Percentiles rank a stretch among this genome's conserved stretches.
Conservation (phyloP, 352 stramenopile species). For the Globisporangium iwayamae region DNA sequence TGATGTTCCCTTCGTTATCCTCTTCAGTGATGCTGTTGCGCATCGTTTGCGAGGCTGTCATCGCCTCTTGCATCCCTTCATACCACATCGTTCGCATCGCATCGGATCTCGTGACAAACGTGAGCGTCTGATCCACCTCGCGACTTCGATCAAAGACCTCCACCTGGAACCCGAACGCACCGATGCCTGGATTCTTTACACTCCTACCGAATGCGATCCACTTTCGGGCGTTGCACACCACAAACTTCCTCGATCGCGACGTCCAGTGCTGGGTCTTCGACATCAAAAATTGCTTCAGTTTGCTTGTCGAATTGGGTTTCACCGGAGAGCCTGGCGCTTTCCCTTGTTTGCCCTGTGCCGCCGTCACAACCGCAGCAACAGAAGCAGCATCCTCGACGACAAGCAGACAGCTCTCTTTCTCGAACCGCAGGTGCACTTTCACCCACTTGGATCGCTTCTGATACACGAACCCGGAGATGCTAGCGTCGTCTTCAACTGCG, state of each 20-base stretch:
- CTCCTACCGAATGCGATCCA: conserved; percentile 76
- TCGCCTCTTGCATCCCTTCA: conserved; percentile 49
- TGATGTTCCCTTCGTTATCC: conserved; percentile 58
- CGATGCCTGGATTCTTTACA: conserved; percentile 60
- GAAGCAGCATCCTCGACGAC: conserved; percentile 35
- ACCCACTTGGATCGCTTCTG: conserved; percentile 76
- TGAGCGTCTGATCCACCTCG: conserved; percentile 72
- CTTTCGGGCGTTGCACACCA: conserved; percentile 69
- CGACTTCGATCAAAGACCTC: conserved; percentile 71
- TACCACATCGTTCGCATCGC: conserved; percentile 55
- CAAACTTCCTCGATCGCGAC: conserved; percentile 49
- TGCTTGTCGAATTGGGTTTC: conserved; percentile 28
- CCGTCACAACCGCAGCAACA: conserved; percentile 6
- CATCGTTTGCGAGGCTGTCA: conserved; percentile 37
- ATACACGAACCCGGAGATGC: conserved; percentile 60
- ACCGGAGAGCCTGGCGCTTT: background rate
- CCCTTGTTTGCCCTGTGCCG: background rate
- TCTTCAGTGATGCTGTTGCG: conserved; percentile 55
- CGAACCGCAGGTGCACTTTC: conserved; percentile 66
- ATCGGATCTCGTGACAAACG: conserved; percentile 67
- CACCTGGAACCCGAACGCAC: conserved; percentile 76
- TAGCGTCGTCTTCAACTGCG: conserved; percentile 46
- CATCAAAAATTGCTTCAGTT: conserved; percentile 64
- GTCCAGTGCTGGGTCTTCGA: conserved; percentile 57
- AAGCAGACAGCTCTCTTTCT: conserved; percentile 60